Conservation (phyloP, 306 rosid genomes). For the Biancaea sappan region DNA sequence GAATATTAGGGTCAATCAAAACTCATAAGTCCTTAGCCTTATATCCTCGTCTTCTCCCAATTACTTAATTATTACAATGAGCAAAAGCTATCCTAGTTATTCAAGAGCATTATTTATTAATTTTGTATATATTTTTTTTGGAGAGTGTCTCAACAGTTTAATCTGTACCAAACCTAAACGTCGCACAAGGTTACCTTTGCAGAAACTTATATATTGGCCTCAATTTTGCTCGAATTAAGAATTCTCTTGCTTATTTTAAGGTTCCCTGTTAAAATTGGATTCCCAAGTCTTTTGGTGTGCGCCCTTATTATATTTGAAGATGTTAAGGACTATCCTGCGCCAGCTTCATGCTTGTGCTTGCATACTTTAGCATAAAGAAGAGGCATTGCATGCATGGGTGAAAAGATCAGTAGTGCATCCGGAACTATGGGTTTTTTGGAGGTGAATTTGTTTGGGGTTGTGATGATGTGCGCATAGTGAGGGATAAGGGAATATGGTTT, state of each 20-base stretch:
- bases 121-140: neutral
- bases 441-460: constrained; percentile 12
- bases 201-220: neutral
- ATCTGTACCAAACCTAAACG: neutral
- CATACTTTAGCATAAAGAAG: neutral
- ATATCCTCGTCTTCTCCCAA: neutral
- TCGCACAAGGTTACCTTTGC: constrained; percentile 2
- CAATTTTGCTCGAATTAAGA: constrained; percentile 10
- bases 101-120: neutral
- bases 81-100: neutral
- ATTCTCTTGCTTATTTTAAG: neutral
- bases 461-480: constrained; percentile 7
- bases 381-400: neutral
- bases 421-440: neutral
- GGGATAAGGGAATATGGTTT: neutral
- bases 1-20: neutral
- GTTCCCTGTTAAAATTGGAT: neutral
- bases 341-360: neutral
- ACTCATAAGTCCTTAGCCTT: neutral
- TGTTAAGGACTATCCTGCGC: neutral
- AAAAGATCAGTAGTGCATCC: neutral
- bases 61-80: neutral
- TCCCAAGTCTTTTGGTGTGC: neutral
- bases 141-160: neutral
- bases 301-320: neutral